Percentiles rank a stretch among this genome's conserved stretches.
Evolutionary conservation across 371 early-diverging fungal genomes (phyloP).

Genomic region (Mortierella polycephala): DNA sequence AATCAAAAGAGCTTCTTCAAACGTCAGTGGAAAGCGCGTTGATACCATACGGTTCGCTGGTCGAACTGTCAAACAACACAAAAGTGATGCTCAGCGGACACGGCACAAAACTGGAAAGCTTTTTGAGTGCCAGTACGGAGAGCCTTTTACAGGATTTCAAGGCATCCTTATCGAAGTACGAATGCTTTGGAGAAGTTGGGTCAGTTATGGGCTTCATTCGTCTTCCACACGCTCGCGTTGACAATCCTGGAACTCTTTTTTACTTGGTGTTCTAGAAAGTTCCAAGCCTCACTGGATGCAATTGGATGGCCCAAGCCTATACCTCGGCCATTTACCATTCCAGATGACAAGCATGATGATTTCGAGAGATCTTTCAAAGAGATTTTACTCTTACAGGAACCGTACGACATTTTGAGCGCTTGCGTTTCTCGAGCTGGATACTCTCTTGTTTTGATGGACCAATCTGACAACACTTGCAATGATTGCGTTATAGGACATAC

Average conservation of each 20-base stretch:
- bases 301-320: constrained; percentile 67
- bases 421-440: not conserved
- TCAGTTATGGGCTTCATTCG: too few relatives aligned
- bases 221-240: too few relatives aligned
- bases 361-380: constrained; percentile 60
- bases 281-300: constrained; percentile 57
- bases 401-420: constrained; percentile 46
- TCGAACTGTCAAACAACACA: constrained; percentile 42
- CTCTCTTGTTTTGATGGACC: too few relatives aligned
- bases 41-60: constrained; percentile 58
- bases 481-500: constrained; percentile 3
- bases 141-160: constrained; percentile 58
- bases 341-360: constrained; percentile 48
- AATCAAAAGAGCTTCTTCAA: constrained; percentile 30
- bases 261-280: constrained; percentile 50
- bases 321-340: constrained; percentile 56
- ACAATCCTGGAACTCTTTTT: too few relatives aligned
- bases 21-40: constrained; percentile 57
- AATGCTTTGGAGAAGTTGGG: not conserved
- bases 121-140: constrained; percentile 41
- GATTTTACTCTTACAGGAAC: constrained; percentile 57
- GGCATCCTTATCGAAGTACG: constrained; percentile 57
- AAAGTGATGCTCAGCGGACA: constrained; percentile 13
- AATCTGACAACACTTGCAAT: not conserved
- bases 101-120: constrained; percentile 32